These are phyloP conservation scores for Epichloe gansuensis DNA, from an alignment of 2,329 filamentous ascomycete genomes.

Conservation along the genomic window DNA sequence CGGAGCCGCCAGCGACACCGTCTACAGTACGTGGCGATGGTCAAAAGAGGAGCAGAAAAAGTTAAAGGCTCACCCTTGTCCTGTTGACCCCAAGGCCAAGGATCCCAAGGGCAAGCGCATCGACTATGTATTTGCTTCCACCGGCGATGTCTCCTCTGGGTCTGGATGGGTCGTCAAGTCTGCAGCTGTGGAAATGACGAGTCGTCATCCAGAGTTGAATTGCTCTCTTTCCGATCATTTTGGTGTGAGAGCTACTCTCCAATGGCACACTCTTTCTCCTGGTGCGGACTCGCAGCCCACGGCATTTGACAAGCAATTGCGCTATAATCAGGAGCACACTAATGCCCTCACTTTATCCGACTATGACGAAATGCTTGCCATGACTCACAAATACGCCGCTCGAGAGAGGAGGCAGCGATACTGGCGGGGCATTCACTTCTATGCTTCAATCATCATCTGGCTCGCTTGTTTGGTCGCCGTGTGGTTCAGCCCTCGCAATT, in stretches of 20 bases:
- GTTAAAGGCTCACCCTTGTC: constrained; percentile 43
- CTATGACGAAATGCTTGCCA: constrained; percentile 56
- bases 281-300: constrained; percentile 8
- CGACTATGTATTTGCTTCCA: constrained; percentile 83
- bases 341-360: constrained; percentile 13
- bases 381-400: constrained; percentile 52
- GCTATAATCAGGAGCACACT: constrained; percentile 11
- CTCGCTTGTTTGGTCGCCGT: constrained; percentile 66
- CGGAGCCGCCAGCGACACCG: constrained; percentile 75
- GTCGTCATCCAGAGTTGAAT: constrained; percentile 64
- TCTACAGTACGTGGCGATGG: constrained; percentile 92
- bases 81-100: constrained; percentile 48
- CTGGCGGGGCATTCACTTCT: constrained; percentile 63
- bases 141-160: constrained; percentile 25
- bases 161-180: constrained; percentile 55
- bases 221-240: constrained; percentile 95
- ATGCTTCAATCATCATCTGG: constrained; percentile 50
- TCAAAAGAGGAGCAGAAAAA: constrained; percentile 54
- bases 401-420: constrained; percentile 62
- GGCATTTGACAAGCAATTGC: constrained; percentile 22
- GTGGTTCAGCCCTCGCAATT: constrained; percentile 73
- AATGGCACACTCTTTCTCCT: constrained; percentile 27
- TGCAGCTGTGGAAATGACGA: constrained; percentile 64
- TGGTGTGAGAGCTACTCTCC: constrained; percentile 69
- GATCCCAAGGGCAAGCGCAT: constrained; percentile 75